Evolutionary conservation across 106 monocot genomes (phyloP).

Genomic region (Dioscorea alata): DNA sequence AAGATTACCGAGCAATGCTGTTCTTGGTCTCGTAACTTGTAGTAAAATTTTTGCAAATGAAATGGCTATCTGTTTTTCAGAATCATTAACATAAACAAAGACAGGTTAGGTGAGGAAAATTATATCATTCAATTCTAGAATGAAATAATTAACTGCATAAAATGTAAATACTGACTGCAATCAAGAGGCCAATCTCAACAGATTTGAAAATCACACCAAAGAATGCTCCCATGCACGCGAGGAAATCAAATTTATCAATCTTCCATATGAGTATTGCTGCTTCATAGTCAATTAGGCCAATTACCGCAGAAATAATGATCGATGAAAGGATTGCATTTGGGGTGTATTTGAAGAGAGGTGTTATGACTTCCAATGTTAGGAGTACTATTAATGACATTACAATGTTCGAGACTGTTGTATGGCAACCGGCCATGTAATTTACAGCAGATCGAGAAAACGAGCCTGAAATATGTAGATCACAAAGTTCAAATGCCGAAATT

Average conservation of each 20-base stretch:
- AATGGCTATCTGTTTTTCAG: constrained; percentile 32
- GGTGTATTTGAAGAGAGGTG: constrained; percentile 89
- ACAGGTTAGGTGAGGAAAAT: background rate
- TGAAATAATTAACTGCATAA: background rate
- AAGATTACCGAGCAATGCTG: constrained; percentile 50
- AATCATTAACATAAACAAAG: background rate
- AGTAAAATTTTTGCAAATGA: constrained; percentile 62
- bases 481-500: background rate
- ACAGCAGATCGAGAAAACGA: constrained; percentile 91
- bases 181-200: constrained; percentile 81
- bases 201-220: constrained; percentile 72
- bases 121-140: too few species aligned
- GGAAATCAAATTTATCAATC: constrained; percentile 77
- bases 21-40: constrained; percentile 66
- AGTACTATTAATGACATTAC: constrained; percentile 72
- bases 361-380: constrained; percentile 56
- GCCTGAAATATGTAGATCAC: constrained; percentile 30
- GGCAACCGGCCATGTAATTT: constrained; percentile 85
- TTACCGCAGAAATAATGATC: constrained; percentile 78
- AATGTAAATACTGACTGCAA: constrained; percentile 43
- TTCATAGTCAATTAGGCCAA: constrained; percentile 62
- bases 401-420: constrained; percentile 72
- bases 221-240: constrained; percentile 87
- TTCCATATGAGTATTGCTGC: constrained; percentile 82
- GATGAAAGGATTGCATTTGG: constrained; percentile 83